phyloP scores from a whole-genome alignment of 78 protist genomes.

The Cyanophora paradoxa region DNA sequence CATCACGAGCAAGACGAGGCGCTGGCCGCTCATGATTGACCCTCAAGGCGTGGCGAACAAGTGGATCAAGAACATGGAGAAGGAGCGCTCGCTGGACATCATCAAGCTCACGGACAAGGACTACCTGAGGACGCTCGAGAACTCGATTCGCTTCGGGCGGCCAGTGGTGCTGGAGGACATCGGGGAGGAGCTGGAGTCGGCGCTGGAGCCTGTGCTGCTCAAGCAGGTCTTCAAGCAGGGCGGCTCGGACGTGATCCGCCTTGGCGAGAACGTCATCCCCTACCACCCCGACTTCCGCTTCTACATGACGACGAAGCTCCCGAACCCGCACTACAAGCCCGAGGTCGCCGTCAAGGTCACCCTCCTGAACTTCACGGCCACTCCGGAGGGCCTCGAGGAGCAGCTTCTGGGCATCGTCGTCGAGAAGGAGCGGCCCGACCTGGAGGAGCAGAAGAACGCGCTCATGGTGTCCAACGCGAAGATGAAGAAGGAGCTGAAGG shows the following conservation, averaged over 20 bases:
- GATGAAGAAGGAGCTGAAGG: slow-evolving; percentile 54
- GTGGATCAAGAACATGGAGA: slow-evolving; percentile 39
- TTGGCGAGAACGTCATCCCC: slow-evolving; percentile 75
- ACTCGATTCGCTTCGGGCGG: slow-evolving; percentile 66
- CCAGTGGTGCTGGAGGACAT: slow-evolving; percentile 65
- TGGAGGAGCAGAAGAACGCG: slow-evolving; percentile 59
- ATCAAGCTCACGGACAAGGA: slow-evolving; percentile 54
- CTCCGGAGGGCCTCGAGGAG: slow-evolving; percentile 60
- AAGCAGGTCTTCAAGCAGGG: slow-evolving; percentile 40
- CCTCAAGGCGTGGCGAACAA: slow-evolving; percentile 82
- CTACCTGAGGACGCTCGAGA: slow-evolving; percentile 44
- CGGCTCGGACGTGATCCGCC: slow-evolving; percentile 41
- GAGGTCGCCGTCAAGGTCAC: slow-evolving; percentile 50
- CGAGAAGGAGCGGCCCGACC: slow-evolving; percentile 40
- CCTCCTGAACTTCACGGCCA: slow-evolving; percentile 63
- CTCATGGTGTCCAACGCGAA: slow-evolving; percentile 47
- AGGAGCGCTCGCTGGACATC: slow-evolving; percentile 41
- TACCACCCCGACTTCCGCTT: slow-evolving; percentile 66
- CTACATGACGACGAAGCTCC: slow-evolving; percentile 79
- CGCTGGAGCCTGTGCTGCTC: slow-evolving; percentile 50
- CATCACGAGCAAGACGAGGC: slow-evolving; percentile 35
- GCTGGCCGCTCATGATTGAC: slow-evolving; percentile 80
- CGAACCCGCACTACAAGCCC: slow-evolving; percentile 81
- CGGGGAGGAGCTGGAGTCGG: slow-evolving; percentile 58
- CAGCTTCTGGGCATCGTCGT: slow-evolving; percentile 73